Evolutionary conservation across 257 asterid genomes (phyloP).

Genomic region (Vinca minor): DNA sequence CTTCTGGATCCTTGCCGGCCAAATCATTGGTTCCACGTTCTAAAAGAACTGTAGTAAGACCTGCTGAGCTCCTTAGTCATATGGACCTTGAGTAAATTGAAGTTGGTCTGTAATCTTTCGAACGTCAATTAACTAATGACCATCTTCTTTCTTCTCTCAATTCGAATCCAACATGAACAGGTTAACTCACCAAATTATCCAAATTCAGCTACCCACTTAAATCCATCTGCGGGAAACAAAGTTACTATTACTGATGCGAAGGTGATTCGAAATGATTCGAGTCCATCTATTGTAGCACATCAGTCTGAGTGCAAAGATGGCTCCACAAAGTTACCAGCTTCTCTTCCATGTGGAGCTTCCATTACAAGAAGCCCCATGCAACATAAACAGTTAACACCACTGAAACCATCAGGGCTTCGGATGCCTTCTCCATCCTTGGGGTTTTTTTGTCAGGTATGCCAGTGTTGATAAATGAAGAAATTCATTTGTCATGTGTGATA

Average conservation of each 20-base stretch:
- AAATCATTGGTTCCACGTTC: conserved; percentile 27
- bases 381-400: conserved; percentile 27
- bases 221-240: conserved; percentile 27
- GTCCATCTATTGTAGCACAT: conserved; percentile 23
- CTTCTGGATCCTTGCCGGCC: conserved; percentile 19
- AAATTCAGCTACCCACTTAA: conserved; percentile 26
- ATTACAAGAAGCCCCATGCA: conserved; percentile 29
- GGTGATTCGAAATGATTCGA: conserved; percentile 26
- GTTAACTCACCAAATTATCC: conserved; percentile 30
- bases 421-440: conserved; percentile 96
- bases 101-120: conserved; percentile 6
- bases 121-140: background rate
- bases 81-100: conserved; percentile 2
- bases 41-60: conserved; percentile 47
- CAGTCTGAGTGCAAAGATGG: conserved; percentile 30
- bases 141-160: background rate
- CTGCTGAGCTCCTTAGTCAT: conserved; percentile 1
- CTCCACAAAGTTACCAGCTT: conserved; percentile 20
- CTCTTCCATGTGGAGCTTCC: conserved; percentile 30
- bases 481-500: conserved; percentile 13
- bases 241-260: conserved; percentile 27
- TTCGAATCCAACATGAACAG: conserved; percentile 25
- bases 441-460: conserved; percentile 69
- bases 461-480: conserved; percentile 6
- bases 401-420: conserved; percentile 77